These are phyloP conservation scores for Rhizopus sp. DNA, from an alignment of 371 early-diverging fungal genomes.

Conservation along the genomic window DNA sequence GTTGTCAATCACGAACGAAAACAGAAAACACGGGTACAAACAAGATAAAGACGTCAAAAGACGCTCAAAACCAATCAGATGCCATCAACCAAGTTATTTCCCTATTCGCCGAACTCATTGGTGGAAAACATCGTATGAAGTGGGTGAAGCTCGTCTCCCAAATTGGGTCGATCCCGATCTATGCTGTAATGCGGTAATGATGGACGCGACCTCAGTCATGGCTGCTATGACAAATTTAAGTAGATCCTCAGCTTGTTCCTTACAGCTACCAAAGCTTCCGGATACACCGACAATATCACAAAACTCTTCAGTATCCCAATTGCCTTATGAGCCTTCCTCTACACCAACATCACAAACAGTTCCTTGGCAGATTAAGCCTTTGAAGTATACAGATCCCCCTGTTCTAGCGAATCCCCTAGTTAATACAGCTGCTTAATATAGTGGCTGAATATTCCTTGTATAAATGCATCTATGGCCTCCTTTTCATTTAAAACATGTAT, in stretches of 20 bases:
- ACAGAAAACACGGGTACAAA: neutral
- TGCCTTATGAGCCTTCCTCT: neutral
- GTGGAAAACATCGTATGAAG: slow-evolving; percentile 27
- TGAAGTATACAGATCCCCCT: slow-evolving; percentile 21
- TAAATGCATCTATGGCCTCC: no score
- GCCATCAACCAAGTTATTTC: slow-evolving; percentile 18
- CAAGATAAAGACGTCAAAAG: neutral
- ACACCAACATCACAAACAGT: neutral
- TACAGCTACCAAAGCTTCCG: neutral
- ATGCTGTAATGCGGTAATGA: slow-evolving; percentile 10
- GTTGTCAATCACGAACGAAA: slow-evolving; percentile 1
- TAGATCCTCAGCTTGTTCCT: slow-evolving; percentile 1
- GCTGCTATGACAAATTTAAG: slow-evolving; percentile 14
- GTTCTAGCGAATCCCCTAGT: neutral
- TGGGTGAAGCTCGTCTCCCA: slow-evolving; percentile 33
- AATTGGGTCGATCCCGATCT: slow-evolving; percentile 17
- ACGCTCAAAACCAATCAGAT: neutral
- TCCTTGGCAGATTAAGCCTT: slow-evolving; percentile 6
- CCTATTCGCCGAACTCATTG: slow-evolving; percentile 16
- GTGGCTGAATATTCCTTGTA: no score
- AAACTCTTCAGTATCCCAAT: slow-evolving; percentile 6
- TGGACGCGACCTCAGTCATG: slow-evolving; percentile 13
- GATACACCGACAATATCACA: slow-evolving; percentile 13
- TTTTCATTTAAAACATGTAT: no score
- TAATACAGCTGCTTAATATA: no score